Evolutionary conservation across 2,329 filamentous ascomycete genomes (phyloP), one percentile per base, ranked within the genome.

Genomic region (Xylaria hypoxylon): DNA sequence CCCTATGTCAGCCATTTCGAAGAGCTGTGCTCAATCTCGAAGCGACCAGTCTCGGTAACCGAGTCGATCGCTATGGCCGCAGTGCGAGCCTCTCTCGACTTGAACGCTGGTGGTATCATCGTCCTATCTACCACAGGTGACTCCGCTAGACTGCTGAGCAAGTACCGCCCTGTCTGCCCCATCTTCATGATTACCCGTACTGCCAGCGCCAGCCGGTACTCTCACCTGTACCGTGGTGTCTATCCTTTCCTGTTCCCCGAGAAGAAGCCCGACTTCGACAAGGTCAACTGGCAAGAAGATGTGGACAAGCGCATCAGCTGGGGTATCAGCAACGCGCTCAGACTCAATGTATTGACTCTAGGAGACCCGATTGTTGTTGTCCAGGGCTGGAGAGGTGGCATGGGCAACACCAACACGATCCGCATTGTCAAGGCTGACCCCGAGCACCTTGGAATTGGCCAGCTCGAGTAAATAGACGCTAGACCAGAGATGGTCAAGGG

Each of bases 111-210:
- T 76, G 95, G 93, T 74, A 98, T 99, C 80, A 89, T 99, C 73
- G 95, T 97, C 70, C 86, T 99, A 75, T 97, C 95, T 75, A 99
- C 96, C 60, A 97, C 94, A 73, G 96, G 96, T 78, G 92, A 93
- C 77, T 97, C 95, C 72, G 96, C 96, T 67, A 94, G 96, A 77
- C 90, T 98, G 70, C 87, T 98, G 73, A 97, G 95, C 85, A 99
- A 99, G 86, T 99, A 97, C 86, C 92, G 96, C 78, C 96, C 96
- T 58, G 94, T 98, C 71, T 98, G 95, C 89, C 96, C 96, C 75
- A 97, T 99, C 84, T 95, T 99, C 86, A 98, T 98, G 95, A 92
- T 99, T 71, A 97, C 95, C 71, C 91, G 96, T 76, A 97, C 92
- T 80, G 83, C 89, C 55, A 89, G 87, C 72, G 93, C 96, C 59